A percentile compares a stretch with the other conserved stretches of the same genome.
Conservation (phyloP, 495 filamentous ascomycete genomes). For the Penicillium longicatenatum region DNA sequence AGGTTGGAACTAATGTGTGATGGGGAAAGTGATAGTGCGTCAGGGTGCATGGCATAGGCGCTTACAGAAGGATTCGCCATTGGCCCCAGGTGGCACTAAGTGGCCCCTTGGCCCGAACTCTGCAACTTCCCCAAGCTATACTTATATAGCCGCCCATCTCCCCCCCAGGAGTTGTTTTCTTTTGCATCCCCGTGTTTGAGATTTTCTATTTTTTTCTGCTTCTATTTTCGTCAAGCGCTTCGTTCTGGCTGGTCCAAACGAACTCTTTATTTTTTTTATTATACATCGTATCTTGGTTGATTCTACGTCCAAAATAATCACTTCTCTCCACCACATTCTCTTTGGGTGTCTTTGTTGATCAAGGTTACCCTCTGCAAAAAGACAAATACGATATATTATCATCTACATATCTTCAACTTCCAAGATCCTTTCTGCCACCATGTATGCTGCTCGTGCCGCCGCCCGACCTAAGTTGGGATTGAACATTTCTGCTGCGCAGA, state of each 20-base stretch:
- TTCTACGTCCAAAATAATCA: constrained; percentile 36
- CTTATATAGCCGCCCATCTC: constrained; percentile 43
- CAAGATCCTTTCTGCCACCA: constrained; percentile 24
- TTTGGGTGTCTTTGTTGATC: constrained; percentile 41
- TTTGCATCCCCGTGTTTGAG: constrained; percentile 36
- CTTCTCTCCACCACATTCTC: constrained; percentile 21
- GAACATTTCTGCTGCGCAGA: constrained; percentile 46
- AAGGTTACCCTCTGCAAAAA: constrained; percentile 25
- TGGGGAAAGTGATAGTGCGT: constrained; percentile 26
- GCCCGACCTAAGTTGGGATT: constrained; percentile 51
- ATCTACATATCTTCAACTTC: constrained; percentile 11
- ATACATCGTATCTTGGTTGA: constrained; percentile 19
- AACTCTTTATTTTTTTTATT: constrained; percentile 18
- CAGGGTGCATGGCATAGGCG: constrained; percentile 31
- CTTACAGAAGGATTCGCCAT: constrained; percentile 21
- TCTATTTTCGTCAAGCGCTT: constrained; percentile 45
- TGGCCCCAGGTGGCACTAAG: constrained; percentile 16
- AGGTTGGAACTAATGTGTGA: constrained; percentile 33
- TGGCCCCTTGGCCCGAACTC: neutral
- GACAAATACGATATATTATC: constrained; percentile 8
- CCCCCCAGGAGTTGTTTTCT: constrained; percentile 20
- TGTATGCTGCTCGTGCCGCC: constrained; percentile 41
- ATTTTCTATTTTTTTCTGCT: constrained; percentile 34
- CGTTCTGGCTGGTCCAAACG: constrained; percentile 49
- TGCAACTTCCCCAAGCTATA: constrained; percentile 17